Conservation (phyloP, 2,329 filamentous ascomycete genomes). For the Stylonectria norvegica region DNA sequence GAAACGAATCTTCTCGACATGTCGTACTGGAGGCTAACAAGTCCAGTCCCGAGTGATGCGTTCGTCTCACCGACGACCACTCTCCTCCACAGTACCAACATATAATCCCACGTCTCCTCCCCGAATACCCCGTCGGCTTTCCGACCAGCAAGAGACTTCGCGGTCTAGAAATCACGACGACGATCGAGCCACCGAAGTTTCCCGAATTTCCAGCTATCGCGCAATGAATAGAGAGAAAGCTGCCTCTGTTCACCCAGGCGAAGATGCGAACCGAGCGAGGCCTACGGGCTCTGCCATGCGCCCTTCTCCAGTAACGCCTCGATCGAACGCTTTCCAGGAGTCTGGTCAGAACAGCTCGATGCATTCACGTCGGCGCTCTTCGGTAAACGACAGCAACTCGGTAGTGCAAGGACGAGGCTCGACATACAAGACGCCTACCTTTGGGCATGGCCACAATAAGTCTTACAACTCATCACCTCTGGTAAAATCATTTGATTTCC, state of each 20-base stretch:
- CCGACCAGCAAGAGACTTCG: conserved; percentile 52
- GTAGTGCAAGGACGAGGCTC: conserved; percentile 40
- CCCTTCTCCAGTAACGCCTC: conserved; percentile 48
- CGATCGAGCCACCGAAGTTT: conserved; percentile 38
- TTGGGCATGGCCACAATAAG: conserved; percentile 26
- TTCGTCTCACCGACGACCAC: conserved; percentile 48
- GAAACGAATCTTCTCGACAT: conserved; percentile 6
- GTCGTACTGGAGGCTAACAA: conserved; percentile 16
- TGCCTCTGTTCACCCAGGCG: conserved; percentile 36
- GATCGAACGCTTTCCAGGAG: conserved; percentile 48
- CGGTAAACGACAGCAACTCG: conserved; percentile 46
- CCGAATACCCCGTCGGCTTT: conserved; percentile 50
- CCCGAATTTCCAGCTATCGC: conserved; percentile 46
- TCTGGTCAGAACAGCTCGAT: conserved; percentile 26
- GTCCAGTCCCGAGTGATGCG: conserved; percentile 47
- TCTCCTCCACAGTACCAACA: conserved; percentile 50
- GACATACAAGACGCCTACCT: conserved; percentile 37
- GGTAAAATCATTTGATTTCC: conserved; percentile 40
- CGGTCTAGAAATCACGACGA: conserved; percentile 39
- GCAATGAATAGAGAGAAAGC: conserved; percentile 42
- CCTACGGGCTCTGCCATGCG: conserved; percentile 32
- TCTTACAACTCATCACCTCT: conserved; percentile 60
- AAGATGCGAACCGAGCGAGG: conserved; percentile 35
- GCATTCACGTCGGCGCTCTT: conserved; percentile 38
- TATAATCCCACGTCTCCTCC: conserved; percentile 50